A percentile compares a stretch with the other conserved stretches of the same genome.
Evolutionary conservation across 305 asterid genomes (phyloP).

Genomic region (Fraxinus floribunda): DNA sequence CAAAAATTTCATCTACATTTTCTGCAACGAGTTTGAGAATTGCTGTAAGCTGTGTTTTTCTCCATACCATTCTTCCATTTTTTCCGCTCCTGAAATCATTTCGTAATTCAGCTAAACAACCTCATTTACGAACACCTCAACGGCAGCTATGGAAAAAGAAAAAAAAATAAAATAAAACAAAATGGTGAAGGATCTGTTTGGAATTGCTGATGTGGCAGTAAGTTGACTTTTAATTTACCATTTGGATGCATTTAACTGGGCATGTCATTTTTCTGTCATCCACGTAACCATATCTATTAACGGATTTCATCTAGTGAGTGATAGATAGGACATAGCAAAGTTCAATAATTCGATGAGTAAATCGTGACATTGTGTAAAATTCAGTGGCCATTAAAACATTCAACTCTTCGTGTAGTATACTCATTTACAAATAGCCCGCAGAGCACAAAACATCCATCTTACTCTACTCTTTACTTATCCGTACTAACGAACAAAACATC

Average conservation of each 20-base stretch:
- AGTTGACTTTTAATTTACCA: neutral
- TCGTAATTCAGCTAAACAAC: constrained; percentile 37
- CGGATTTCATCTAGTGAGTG: neutral
- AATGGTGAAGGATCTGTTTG: neutral
- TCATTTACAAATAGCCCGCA: neutral
- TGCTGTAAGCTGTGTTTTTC: constrained; percentile 71
- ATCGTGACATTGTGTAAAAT: too few relatives aligned
- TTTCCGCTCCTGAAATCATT: constrained; percentile 54
- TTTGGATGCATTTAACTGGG: neutral
- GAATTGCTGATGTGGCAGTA: neutral
- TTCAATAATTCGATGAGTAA: neutral
- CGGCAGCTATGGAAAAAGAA: neutral
- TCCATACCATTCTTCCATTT: constrained; percentile 71
- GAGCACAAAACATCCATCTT: neutral
- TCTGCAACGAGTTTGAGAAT: constrained; percentile 56
- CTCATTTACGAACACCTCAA: neutral
- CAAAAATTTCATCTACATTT: constrained; percentile 58
- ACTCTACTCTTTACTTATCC: neutral
- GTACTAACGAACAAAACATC: neutral
- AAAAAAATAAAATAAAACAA: neutral
- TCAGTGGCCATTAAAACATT: too few relatives aligned
- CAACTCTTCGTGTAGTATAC: too few relatives aligned
- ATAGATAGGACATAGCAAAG: neutral
- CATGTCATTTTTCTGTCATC: neutral
- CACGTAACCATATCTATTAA: too few relatives aligned